Base-by-base conservation (phyloP, 208 protist species). In the Leishmania gerbilli region DNA sequence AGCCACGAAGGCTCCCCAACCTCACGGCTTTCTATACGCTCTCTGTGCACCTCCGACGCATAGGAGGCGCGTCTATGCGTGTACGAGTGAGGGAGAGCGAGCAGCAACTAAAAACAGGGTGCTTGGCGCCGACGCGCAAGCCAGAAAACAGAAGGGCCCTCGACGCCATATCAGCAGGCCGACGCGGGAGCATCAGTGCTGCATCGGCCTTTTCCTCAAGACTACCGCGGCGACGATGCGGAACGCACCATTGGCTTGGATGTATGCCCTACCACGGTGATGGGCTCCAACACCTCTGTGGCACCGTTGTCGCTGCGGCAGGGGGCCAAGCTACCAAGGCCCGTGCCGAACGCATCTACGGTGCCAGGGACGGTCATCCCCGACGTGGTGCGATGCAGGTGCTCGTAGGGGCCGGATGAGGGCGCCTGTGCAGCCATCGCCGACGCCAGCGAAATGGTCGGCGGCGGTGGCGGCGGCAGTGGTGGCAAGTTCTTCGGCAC, bases 161-260 rank as follows among this genome's bases (percentile, higher is more conserved):
- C 13, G 40, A 64, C 3, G 19, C 21, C 40, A 56, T 37, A 58
- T 15, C 69, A 67, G n/a, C 31, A 27, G 4, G 21, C 42, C 31
- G 81, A 77, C 15, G 74, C 19, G 75, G 40, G 9, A 53, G 24
- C 3, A 34, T 34, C 45, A 53, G 2, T 74, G 37, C 69, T 6
- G 45, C 4, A 55, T 53, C 5, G n/a, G 11, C 24, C 45, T 53
- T 24, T 21, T 74, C 24, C 53, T 37, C 75, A 71, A 42, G 78
- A 31, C 53, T 58, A 62, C 13, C 74, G 58, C 56, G 79, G 83
- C 53, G 64, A 83, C 31, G 84, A 74, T 31, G 80, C 40, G 7
- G 84, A 86, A 53, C 84, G 81, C 62, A 95, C 88, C 88, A 95
- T 90, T 60, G 91, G 91, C 55, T 85, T 86, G 0, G 93, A 94